Conservation (phyloP, 495 filamentous ascomycete genomes). For the Neurospora intermedia region DNA sequence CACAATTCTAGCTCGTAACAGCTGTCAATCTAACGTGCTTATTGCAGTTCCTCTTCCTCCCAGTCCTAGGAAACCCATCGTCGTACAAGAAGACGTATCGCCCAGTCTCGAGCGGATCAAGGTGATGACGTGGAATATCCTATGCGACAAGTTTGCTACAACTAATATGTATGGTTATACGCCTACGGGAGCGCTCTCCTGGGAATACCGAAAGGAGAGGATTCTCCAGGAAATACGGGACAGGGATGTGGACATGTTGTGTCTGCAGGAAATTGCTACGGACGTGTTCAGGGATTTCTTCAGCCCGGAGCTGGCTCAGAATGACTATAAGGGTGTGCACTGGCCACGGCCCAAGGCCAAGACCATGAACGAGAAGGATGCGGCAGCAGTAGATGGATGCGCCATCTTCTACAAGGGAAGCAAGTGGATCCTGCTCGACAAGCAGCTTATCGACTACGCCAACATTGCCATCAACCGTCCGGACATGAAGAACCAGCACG, state of each 20-base stretch:
- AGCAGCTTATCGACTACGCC: conserved; percentile 85
- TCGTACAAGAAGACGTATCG: conserved; percentile 40
- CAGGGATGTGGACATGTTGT: conserved; percentile 79
- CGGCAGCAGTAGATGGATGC: conserved; percentile 82
- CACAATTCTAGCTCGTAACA: neutral
- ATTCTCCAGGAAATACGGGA: conserved; percentile 71
- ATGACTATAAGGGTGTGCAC: conserved; percentile 86
- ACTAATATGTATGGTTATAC: conserved; percentile 78
- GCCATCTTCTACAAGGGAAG: conserved; percentile 89
- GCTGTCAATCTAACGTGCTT: neutral
- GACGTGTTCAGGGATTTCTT: conserved; percentile 88
- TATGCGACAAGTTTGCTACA: conserved; percentile 88
- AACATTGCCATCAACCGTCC: conserved; percentile 82
- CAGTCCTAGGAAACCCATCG: conserved; percentile 29
- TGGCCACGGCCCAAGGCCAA: conserved; percentile 77
- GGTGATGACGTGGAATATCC: conserved; percentile 83
- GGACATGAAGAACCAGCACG: conserved; percentile 89
- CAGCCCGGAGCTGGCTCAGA: conserved; percentile 65
- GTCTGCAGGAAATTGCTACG: conserved; percentile 84
- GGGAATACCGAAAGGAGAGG: conserved; percentile 73
- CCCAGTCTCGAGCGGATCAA: conserved; percentile 48
- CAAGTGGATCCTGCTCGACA: conserved; percentile 88
- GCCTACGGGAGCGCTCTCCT: conserved; percentile 62
- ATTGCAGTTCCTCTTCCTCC: conserved; percentile 61
- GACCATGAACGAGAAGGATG: conserved; percentile 84